phyloP scores from a whole-genome alignment of 2,329 filamentous ascomycete species.

The Colletotrichum sp. region DNA sequence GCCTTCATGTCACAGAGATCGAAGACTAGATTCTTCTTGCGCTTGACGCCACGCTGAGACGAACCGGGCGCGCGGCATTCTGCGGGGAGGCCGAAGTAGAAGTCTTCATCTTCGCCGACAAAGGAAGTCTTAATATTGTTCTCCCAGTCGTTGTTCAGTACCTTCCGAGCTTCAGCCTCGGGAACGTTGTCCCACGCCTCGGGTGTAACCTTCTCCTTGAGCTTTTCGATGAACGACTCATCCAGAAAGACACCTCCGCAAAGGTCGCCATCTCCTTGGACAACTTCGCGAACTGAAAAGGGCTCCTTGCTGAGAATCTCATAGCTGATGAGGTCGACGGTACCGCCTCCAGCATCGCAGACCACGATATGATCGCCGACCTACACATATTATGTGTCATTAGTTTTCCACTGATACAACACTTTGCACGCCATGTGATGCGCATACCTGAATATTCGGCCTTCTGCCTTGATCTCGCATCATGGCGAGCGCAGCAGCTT shows the following conservation, averaged over 20 bases:
- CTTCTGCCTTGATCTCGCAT: no score
- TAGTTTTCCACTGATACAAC: no score
- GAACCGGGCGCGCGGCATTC: no score
- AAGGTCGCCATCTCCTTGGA: constrained; percentile 41
- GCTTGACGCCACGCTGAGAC: no score
- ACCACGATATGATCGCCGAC: constrained; percentile 32
- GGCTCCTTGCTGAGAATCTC: constrained; percentile 25
- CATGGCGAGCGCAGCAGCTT: no score
- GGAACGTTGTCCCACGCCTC: constrained; percentile 1
- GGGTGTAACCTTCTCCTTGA: constrained; percentile 18
- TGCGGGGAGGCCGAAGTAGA: no score
- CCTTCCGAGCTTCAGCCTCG: neutral
- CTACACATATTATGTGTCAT: neutral
- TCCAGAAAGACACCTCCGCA: constrained; percentile 47
- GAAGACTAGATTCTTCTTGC: no score
- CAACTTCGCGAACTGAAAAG: constrained; percentile 38
- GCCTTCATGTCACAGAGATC: no score
- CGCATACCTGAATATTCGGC: no score
- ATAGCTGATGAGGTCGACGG: constrained; percentile 47
- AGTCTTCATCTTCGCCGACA: no score
- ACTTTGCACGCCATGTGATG: no score
- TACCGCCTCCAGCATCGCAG: constrained; percentile 43
- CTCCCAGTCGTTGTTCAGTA: constrained; percentile 29
- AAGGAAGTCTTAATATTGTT: constrained; percentile 25
- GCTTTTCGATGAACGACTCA: constrained; percentile 32